phyloP scores from a whole-genome alignment of 148 eudicot genomes.

The Rhododendron henanense region DNA sequence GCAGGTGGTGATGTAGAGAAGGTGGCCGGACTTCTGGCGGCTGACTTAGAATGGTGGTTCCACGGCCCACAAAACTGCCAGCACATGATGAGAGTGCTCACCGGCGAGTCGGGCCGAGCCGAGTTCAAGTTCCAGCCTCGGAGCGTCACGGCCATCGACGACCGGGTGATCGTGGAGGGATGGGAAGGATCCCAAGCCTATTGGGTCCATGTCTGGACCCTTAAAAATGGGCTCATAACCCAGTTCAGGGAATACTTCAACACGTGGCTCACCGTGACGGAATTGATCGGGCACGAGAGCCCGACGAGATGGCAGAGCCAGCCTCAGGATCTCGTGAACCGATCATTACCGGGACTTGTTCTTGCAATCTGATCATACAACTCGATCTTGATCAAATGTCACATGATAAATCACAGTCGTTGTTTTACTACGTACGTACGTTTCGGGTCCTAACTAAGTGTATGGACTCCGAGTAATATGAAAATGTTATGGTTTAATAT shows the following conservation, averaged over 20 bases:
- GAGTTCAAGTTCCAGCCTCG: slow-evolving; percentile 61
- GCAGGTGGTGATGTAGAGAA: slow-evolving; percentile 29
- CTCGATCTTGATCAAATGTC: background rate
- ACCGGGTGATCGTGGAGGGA: slow-evolving; percentile 66
- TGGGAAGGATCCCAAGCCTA: slow-evolving; percentile 65
- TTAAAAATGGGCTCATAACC: slow-evolving; percentile 52
- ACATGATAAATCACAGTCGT: background rate
- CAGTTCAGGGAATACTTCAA: slow-evolving; percentile 83
- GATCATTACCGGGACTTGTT: slow-evolving; percentile 74
- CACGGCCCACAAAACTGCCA: slow-evolving; percentile 86
- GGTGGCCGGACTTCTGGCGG: slow-evolving; percentile 36
- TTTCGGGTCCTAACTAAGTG: background rate
- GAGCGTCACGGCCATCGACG: slow-evolving; percentile 49
- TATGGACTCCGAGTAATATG: background rate
- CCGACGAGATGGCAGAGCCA: slow-evolving; percentile 74
- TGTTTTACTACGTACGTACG: background rate
- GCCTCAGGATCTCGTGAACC: slow-evolving; percentile 28
- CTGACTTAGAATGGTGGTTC: slow-evolving; percentile 91
- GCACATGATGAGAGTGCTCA: slow-evolving; percentile 78
- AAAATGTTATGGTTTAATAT: background rate
- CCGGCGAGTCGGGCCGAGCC: slow-evolving; percentile 38
- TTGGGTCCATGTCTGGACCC: slow-evolving; percentile 92
- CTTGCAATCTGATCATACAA: slow-evolving; percentile 53
- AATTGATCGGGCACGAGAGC: slow-evolving; percentile 24
- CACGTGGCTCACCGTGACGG: slow-evolving; percentile 64